These are phyloP conservation scores for Tetrahymena elliotti DNA, from an alignment of 73 alveolate genomes.

Conservation along the genomic window DNA sequence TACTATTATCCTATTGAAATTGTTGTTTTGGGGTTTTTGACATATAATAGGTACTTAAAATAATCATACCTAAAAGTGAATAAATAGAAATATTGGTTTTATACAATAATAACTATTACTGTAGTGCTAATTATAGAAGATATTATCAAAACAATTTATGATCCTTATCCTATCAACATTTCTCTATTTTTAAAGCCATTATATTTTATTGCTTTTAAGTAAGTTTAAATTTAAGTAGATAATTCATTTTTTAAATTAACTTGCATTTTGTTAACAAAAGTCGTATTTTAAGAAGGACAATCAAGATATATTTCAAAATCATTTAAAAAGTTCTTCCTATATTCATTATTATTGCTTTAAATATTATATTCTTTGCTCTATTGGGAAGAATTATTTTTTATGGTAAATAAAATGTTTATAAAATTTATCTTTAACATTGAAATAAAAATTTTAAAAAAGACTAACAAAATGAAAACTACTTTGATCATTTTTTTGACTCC, in stretches of 20 bases:
- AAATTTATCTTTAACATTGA: background rate
- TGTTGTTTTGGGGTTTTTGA: background rate
- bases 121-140: background rate
- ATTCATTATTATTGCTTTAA: background rate
- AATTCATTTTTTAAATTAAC: background rate
- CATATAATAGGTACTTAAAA: background rate
- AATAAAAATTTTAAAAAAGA: background rate
- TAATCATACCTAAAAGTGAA: background rate
- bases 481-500: background rate
- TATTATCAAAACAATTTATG: background rate
- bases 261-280: background rate
- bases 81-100: background rate
- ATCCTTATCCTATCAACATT: background rate
- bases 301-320: background rate
- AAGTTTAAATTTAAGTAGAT: background rate
- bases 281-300: background rate
- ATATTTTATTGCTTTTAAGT: background rate
- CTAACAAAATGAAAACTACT: background rate
- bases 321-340: background rate
- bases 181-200: background rate
- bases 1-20: background rate
- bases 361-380: background rate
- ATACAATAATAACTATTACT: background rate
- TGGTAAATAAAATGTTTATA: background rate
- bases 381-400: background rate